phyloP scores from a whole-genome alignment of 257 asterid species.

The Schizonepeta tenuifolia region DNA sequence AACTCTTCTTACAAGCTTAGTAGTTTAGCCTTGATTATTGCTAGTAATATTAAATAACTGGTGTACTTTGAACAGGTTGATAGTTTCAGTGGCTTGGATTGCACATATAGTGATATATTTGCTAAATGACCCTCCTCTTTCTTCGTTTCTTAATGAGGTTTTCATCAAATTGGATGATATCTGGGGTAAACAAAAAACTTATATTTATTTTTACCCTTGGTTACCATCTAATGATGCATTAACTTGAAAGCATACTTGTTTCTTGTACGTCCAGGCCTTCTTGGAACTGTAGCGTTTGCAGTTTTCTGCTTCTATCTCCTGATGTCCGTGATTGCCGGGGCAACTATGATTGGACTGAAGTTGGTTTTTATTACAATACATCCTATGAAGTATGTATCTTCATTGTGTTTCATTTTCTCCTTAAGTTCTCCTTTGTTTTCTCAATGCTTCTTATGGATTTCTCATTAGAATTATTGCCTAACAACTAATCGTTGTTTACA shows the following conservation, averaged over 20 bases:
- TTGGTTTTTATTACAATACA: constrained; percentile 85
- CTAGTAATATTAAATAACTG: constrained; percentile 18
- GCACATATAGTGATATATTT: constrained; percentile 85
- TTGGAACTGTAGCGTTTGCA: constrained; percentile 93
- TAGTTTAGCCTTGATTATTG: constrained; percentile 13
- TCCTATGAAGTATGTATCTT: constrained; percentile 78
- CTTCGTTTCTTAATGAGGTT: constrained; percentile 80
- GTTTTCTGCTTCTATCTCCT: constrained; percentile 95
- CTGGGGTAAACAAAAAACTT: constrained; percentile 66
- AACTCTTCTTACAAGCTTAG: constrained; percentile 14
- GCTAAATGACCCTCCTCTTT: constrained; percentile 83
- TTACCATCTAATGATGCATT: constrained; percentile 23
- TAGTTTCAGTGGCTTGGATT: constrained; percentile 92
- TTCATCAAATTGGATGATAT: constrained; percentile 82
- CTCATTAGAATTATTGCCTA: constrained; percentile 20
- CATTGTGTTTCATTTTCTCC: constrained; percentile 21
- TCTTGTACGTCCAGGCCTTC: constrained; percentile 62
- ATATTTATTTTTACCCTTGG: constrained; percentile 10
- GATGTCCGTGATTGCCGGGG: constrained; percentile 87
- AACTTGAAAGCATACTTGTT: constrained; percentile 25
- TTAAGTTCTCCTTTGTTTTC: constrained; percentile 6
- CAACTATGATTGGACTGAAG: constrained; percentile 88
- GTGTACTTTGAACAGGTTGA: constrained; percentile 62
- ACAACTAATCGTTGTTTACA: constrained; percentile 37
- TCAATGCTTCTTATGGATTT: constrained; percentile 10